A percentile compares a stretch with the other conserved stretches of the same genome.
These are phyloP conservation scores for Solanum chacoense DNA, from an alignment of 305 asterid species.

Conservation along the genomic window DNA sequence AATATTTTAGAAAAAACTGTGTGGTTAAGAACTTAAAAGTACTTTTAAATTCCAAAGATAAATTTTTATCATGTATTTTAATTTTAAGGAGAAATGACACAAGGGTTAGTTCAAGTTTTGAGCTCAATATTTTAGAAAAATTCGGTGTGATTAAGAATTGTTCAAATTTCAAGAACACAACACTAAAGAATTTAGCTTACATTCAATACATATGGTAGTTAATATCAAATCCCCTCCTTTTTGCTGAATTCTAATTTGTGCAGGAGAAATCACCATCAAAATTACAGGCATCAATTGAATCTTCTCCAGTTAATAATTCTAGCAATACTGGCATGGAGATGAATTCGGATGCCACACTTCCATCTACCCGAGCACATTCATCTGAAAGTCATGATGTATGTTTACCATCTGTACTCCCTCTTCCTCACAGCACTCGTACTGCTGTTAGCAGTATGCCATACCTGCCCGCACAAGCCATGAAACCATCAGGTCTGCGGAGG, in stretches of 20 bases:
- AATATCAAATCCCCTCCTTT: neutral
- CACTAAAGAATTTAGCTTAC: neutral
- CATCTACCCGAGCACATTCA: constrained; percentile 20
- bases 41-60: neutral
- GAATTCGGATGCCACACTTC: constrained; percentile 17
- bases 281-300: constrained; percentile 24
- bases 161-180: neutral
- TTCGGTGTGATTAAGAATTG: neutral
- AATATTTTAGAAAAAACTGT: neutral
- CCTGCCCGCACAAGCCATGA: constrained; percentile 24
- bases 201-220: neutral
- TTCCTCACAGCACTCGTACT: constrained; percentile 22
- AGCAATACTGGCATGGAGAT: constrained; percentile 25
- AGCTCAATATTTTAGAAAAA: neutral
- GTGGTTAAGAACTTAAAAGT: neutral
- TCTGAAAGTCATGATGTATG: constrained; percentile 26
- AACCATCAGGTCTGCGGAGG: constrained; percentile 84
- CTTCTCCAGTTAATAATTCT: constrained; percentile 18
- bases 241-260: constrained; percentile 1
- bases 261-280: constrained; percentile 37
- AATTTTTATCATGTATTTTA: neutral
- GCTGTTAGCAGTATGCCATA: constrained; percentile 28
- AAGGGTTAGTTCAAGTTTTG: neutral
- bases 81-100: neutral
- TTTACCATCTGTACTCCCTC: constrained; percentile 14